Conservation (phyloP, 2,329 filamentous ascomycete species). For the Stagonosporopsis cucurbitacearum region DNA sequence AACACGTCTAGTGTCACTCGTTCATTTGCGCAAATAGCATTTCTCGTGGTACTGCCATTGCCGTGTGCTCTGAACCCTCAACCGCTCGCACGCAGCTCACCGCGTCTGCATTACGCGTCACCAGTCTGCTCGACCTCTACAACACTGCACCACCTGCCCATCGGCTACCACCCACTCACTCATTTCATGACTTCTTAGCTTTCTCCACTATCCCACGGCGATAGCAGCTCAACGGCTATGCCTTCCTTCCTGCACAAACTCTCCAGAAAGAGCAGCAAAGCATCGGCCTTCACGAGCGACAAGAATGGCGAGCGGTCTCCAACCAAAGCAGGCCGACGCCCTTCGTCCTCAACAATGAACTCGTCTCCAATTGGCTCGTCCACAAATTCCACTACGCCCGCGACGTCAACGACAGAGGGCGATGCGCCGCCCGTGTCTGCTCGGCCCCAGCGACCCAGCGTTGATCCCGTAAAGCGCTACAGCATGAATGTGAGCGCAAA, state of each 20-base stretch:
- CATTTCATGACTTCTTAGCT: conserved; percentile 25
- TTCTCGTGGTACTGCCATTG: conserved; percentile 29
- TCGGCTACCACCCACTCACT: conserved; percentile 25
- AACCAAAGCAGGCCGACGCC: conserved; percentile 52
- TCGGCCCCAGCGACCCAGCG: conserved; percentile 53
- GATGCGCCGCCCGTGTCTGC: conserved; percentile 61
- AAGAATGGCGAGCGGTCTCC: conserved; percentile 20
- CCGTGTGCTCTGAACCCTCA: conserved; percentile 24
- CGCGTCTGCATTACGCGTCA: conserved; percentile 37
- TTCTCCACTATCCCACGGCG: conserved; percentile 11
- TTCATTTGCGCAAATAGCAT: conserved; percentile 26
- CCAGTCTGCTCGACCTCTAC: conserved; percentile 13
- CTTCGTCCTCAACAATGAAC: conserved; percentile 67
- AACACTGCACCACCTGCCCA: conserved; percentile 15
- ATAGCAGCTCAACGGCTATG: conserved; percentile 41
- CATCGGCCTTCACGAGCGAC: conserved; percentile 65
- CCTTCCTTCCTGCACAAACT: conserved; percentile 76
- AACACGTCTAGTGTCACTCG: conserved; percentile 32
- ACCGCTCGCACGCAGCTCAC: conserved; percentile 22
- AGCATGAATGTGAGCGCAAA: conserved; percentile 54
- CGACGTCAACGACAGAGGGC: conserved; percentile 74
- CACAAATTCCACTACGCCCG: conserved; percentile 70
- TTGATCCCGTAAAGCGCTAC: conserved; percentile 59
- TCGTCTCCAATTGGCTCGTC: conserved; percentile 67
- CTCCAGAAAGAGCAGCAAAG: conserved; percentile 72